Evolutionary conservation across 805 yeast species (phyloP).

Genomic region (Starmerella cellae): DNA sequence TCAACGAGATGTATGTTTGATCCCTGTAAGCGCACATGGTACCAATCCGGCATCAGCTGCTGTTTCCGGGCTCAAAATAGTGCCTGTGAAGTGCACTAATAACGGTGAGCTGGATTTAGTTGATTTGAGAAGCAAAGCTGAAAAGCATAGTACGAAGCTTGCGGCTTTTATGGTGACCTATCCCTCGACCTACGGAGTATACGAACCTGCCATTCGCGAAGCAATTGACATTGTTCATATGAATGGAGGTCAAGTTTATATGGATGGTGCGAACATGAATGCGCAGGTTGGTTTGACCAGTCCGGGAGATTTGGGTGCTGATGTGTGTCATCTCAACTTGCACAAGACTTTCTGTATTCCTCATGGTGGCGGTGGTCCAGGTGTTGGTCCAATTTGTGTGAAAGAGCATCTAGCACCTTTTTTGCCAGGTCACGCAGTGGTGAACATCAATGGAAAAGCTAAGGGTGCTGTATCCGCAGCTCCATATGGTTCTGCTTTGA

Average conservation of each 20-base stretch:
- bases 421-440: slow-evolving; percentile 66
- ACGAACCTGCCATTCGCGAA: slow-evolving; percentile 76
- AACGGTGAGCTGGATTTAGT: slow-evolving; percentile 77
- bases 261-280: slow-evolving; percentile 99
- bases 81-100: slow-evolving; percentile 72
- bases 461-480: slow-evolving; percentile 68
- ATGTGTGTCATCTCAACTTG: slow-evolving; percentile 90
- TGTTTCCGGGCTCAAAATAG: slow-evolving; percentile 90
- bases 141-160: slow-evolving; percentile 49
- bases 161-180: slow-evolving; percentile 95
- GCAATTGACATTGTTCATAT: slow-evolving; percentile 78
- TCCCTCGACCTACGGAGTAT: slow-evolving; percentile 93
- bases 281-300: slow-evolving; percentile 96
- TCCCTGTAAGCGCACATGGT: slow-evolving; percentile 96
- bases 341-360: slow-evolving; percentile 97
- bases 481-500: slow-evolving; percentile 90
- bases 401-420: slow-evolving; percentile 63
- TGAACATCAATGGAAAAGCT: slow-evolving; percentile 31
- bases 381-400: slow-evolving; percentile 96
- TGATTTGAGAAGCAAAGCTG: slow-evolving; percentile 64
- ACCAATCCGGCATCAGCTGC: slow-evolving; percentile 98
- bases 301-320: slow-evolving; percentile 96
- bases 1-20: slow-evolving; percentile 72
- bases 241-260: slow-evolving; percentile 88
- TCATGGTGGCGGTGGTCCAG: slow-evolving; percentile 99